phyloP scores from a whole-genome alignment of 257 asterid genomes.

The Nicotiana knightiana region DNA sequence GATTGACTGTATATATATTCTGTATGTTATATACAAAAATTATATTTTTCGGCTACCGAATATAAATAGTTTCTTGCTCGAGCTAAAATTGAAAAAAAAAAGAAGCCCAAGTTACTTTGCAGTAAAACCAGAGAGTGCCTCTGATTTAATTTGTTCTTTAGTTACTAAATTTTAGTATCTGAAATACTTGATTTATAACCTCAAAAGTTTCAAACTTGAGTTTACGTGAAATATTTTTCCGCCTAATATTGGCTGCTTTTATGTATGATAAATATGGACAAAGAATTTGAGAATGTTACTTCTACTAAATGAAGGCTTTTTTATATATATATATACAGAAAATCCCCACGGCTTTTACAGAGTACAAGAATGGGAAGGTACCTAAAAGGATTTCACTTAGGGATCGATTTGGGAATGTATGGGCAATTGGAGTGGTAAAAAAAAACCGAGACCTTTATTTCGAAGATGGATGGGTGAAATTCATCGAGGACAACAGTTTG shows the following conservation, averaged over 20 bases:
- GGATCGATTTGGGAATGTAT: neutral
- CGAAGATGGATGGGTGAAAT: slow-evolving; percentile 1
- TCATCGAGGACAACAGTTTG: slow-evolving; percentile 1
- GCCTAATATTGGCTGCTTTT: neutral
- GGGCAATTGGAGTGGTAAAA: neutral
- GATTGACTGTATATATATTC: no score
- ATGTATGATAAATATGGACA: neutral
- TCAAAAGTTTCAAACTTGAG: neutral
- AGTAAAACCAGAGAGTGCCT: neutral
- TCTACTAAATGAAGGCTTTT: neutral
- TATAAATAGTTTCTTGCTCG: no score
- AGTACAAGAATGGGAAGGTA: neutral
- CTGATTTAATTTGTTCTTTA: no score
- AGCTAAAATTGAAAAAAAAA: no score
- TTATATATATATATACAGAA: neutral
- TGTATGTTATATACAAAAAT: no score
- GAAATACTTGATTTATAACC: neutral
- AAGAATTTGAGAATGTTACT: neutral
- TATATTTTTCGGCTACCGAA: no score
- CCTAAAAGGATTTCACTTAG: neutral
- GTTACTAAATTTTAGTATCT: neutral
- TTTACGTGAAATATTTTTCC: neutral
- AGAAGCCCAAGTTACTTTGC: neutral
- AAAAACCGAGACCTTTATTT: neutral
- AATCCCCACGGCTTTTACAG: neutral